Conservation (phyloP, 1,284 basidiomycete genomes). For the Rhodotorula glutinis region DNA sequence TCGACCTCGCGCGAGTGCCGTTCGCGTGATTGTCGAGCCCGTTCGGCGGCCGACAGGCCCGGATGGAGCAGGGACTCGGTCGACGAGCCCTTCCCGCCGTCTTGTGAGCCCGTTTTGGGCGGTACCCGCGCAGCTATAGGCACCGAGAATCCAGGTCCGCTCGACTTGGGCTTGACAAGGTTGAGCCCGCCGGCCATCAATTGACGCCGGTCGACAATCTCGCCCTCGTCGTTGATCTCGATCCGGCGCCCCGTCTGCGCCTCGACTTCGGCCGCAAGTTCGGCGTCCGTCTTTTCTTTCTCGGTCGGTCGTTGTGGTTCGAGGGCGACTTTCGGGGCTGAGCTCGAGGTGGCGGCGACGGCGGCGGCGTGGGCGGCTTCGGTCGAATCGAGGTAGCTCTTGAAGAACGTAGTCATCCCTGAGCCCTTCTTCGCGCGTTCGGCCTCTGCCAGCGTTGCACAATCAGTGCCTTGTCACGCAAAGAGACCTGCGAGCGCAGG, state of each 20-base stretch:
- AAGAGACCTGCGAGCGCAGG: too few species aligned
- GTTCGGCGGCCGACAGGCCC: constrained; percentile 34
- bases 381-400: constrained; percentile 72
- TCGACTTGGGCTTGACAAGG: constrained; percentile 51
- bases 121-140: constrained; percentile 4
- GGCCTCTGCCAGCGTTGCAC: constrained; percentile 18
- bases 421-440: constrained; percentile 34
- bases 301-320: constrained; percentile 3
- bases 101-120: neutral
- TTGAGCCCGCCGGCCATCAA: constrained; percentile 89
- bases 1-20: constrained; percentile 41
- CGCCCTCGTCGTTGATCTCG: constrained; percentile 94
- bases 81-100: too few species aligned
- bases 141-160: constrained; percentile 15
- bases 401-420: constrained; percentile 84
- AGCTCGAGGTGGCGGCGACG: constrained; percentile 62
- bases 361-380: constrained; percentile 79
- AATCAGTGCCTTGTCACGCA: too few species aligned
- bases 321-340: constrained; percentile 17
- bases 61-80: constrained; percentile 16
- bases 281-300: constrained; percentile 57
- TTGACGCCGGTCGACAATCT: constrained; percentile 93
- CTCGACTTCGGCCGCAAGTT: constrained; percentile 62
- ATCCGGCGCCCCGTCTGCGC: constrained; percentile 75
- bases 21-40: constrained; percentile 34